phyloP scores from a whole-genome alignment of 768 basidiomycete species.

The Russula vinacea region DNA sequence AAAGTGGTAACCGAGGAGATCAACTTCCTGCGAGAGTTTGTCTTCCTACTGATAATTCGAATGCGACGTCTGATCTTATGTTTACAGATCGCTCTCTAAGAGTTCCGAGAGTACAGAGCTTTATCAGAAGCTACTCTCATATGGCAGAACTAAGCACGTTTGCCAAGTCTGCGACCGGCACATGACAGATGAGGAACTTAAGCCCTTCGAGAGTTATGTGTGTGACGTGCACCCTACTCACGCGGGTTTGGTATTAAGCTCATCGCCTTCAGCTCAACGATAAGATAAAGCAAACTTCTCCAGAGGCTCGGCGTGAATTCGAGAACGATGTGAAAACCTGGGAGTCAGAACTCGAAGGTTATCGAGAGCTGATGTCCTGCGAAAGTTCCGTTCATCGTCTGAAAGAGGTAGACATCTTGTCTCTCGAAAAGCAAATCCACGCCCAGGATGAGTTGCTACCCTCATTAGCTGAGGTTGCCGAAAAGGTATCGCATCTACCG shows the following conservation, averaged over 20 bases:
- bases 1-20: slow-evolving; percentile 47
- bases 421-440: slow-evolving; percentile 58
- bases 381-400: slow-evolving; percentile 56
- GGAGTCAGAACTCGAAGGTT: slow-evolving; percentile 52
- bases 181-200: slow-evolving; percentile 52
- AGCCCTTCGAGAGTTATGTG: slow-evolving; percentile 61
- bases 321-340: slow-evolving; percentile 54
- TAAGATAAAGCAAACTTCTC: slow-evolving; percentile 54
- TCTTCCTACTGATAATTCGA: slow-evolving; percentile 17
- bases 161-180: slow-evolving; percentile 78
- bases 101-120: slow-evolving; percentile 42
- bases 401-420: slow-evolving; percentile 60
- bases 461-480: slow-evolving; percentile 49
- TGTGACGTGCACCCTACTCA: background rate
- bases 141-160: slow-evolving; percentile 58
- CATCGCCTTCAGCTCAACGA: slow-evolving; percentile 52
- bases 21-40: slow-evolving; percentile 45
- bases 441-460: slow-evolving; percentile 55
- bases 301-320: slow-evolving; percentile 44
- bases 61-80: slow-evolving; percentile 1
- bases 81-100: slow-evolving; percentile 34
- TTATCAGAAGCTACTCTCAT: slow-evolving; percentile 54
- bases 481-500: slow-evolving; percentile 50
- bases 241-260: background rate
- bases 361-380: slow-evolving; percentile 59